Percentiles rank a stretch among this genome's conserved stretches.
phyloP scores from a whole-genome alignment of 768 basidiomycete genomes.

The Macrolepiota fuliginosa region DNA sequence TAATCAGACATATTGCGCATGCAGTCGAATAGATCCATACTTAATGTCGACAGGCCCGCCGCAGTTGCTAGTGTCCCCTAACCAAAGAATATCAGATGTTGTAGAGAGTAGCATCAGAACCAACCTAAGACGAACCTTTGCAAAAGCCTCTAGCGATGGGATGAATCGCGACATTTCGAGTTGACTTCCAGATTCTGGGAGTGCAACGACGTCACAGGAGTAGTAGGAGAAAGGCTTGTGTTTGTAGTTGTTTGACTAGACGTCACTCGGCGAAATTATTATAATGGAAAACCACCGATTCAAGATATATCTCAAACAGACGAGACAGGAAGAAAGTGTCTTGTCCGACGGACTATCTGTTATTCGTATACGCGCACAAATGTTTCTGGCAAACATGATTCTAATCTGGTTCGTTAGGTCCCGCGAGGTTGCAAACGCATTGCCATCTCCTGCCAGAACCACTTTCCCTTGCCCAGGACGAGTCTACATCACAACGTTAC shows the following conservation, averaged over 20 bases:
- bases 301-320: too few relatives aligned
- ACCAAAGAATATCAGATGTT: background rate
- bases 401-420: too few relatives aligned
- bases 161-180: constrained; percentile 34
- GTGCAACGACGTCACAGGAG: background rate
- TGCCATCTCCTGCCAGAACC: too few relatives aligned
- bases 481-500: too few relatives aligned
- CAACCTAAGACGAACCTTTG: constrained; percentile 33
- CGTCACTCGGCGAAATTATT: too few relatives aligned
- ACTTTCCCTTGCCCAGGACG: too few relatives aligned
- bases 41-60: constrained; percentile 55
- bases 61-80: constrained; percentile 57
- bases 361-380: too few relatives aligned
- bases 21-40: constrained; percentile 26
- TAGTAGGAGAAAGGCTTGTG: background rate
- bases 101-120: background rate
- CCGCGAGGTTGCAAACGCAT: too few relatives aligned
- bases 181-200: background rate
- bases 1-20: constrained; percentile 3
- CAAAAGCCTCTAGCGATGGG: constrained; percentile 45
- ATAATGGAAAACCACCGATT: too few relatives aligned
- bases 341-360: too few relatives aligned
- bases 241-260: constrained; percentile 1
- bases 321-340: too few relatives aligned
- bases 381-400: too few relatives aligned